phyloP scores from a whole-genome alignment of 108 stramenopile genomes.

The Seminavis robusta region DNA sequence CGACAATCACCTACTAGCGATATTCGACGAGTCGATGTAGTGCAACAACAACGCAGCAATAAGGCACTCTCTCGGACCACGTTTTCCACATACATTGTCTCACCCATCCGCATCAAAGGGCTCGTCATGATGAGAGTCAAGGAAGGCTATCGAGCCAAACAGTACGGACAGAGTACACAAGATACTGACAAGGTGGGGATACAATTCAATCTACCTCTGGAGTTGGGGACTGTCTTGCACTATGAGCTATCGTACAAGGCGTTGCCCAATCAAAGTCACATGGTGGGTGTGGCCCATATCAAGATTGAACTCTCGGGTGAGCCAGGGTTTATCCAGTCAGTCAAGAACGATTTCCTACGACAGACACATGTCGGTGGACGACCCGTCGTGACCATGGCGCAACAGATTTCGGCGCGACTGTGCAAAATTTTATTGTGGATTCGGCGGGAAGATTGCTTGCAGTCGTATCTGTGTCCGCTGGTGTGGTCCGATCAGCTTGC shows the following conservation, averaged over 20 bases:
- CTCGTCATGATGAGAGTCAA: constrained; percentile 62
- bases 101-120: constrained; percentile 68
- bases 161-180: constrained; percentile 61
- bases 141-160: constrained; percentile 71
- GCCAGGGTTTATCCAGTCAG: constrained; percentile 47
- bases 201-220: constrained; percentile 57
- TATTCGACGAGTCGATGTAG: background rate
- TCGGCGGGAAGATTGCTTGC: constrained; percentile 61
- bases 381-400: constrained; percentile 24
- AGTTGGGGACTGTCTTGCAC: constrained; percentile 55
- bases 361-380: constrained; percentile 12
- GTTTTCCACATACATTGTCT: constrained; percentile 62
- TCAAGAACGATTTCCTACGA: constrained; percentile 63
- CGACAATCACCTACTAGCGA: background rate
- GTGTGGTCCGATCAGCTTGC: constrained; percentile 54
- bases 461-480: constrained; percentile 58
- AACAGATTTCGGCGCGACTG: constrained; percentile 45
- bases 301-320: constrained; percentile 78
- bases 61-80: constrained; percentile 21
- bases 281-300: constrained; percentile 69
- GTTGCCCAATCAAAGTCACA: constrained; percentile 43
- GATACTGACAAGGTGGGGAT: constrained; percentile 71
- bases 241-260: constrained; percentile 79
- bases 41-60: background rate
- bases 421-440: constrained; percentile 61